Evolutionary conservation across 2,329 filamentous ascomycete genomes (phyloP).

Genomic region (Fusarium praegraminearum): DNA sequence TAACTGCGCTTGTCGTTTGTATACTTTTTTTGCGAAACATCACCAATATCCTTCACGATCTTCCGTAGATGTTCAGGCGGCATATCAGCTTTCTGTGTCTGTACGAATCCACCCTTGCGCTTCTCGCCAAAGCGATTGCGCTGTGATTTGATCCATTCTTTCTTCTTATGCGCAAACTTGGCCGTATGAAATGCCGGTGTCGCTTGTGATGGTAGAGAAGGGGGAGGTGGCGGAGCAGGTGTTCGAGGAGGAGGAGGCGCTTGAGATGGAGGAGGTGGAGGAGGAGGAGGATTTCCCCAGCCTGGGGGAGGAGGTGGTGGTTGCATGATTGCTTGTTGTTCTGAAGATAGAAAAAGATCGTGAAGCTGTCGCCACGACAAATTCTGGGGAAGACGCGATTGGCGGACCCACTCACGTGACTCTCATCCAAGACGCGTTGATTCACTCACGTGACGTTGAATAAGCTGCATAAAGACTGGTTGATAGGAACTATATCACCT

Average conservation of each 20-base stretch:
- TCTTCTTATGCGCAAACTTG: constrained; percentile 99
- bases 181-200: not conserved
- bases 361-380: constrained; percentile 49
- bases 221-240: constrained; percentile 76
- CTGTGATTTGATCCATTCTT: constrained; percentile 94
- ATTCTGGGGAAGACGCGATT: constrained; percentile 51
- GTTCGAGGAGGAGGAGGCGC: constrained; percentile 68
- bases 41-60: constrained; percentile 97
- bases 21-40: constrained; percentile 99
- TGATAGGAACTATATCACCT: too few relatives aligned
- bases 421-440: not conserved
- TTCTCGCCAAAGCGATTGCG: constrained; percentile 96
- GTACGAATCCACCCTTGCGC: constrained; percentile 94
- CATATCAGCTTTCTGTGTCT: constrained; percentile 99
- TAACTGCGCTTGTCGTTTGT: constrained; percentile 99
- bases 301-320: constrained; percentile 69
- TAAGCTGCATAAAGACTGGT: too few relatives aligned
- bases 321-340: constrained; percentile 46
- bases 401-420: constrained; percentile 45
- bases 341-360: constrained; percentile 40
- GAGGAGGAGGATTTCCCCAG: constrained; percentile 66
- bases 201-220: not conserved
- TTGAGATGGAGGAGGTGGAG: constrained; percentile 66
- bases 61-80: constrained; percentile 98
- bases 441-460: not conserved